phyloP scores from a whole-genome alignment of 495 filamentous ascomycete genomes.

The Platismatia glauca region DNA sequence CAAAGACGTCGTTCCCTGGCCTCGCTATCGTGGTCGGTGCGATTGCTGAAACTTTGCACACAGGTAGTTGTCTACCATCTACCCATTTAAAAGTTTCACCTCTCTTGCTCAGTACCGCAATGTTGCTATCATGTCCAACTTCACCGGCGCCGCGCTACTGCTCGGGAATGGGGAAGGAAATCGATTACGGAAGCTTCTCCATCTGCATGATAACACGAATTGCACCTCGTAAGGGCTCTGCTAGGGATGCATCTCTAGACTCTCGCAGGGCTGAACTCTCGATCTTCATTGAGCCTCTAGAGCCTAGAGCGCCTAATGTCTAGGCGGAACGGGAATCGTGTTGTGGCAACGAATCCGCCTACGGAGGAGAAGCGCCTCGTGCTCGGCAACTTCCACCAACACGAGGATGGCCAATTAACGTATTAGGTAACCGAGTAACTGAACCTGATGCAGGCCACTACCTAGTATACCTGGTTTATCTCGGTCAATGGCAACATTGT shows the following conservation, averaged over 20 bases:
- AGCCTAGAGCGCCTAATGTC: not conserved
- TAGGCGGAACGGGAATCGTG: not conserved
- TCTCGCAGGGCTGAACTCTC: not conserved
- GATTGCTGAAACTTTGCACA: slow-evolving; percentile 55
- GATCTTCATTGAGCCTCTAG: not conserved
- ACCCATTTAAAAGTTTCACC: not conserved
- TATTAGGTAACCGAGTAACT: not conserved
- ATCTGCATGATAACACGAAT: not conserved
- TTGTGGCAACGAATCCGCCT: not conserved
- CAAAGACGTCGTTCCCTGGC: slow-evolving; percentile 80
- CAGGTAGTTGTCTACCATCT: not conserved
- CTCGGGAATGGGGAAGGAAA: not conserved
- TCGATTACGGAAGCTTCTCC: not conserved
- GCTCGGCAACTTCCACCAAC: not conserved
- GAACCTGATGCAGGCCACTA: not conserved
- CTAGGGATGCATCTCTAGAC: not conserved
- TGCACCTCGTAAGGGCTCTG: not conserved
- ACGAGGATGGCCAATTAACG: not conserved
- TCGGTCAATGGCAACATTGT: not conserved
- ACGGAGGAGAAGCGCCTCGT: not conserved
- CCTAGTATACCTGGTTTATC: not conserved
- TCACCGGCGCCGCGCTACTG: not conserved
- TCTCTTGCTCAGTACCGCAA: not conserved
- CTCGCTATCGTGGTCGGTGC: slow-evolving; percentile 81
- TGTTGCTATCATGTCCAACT: not conserved